Evolutionary conservation across 1,284 basidiomycete genomes (phyloP).

Genomic region (Cryptococcus sp.): DNA sequence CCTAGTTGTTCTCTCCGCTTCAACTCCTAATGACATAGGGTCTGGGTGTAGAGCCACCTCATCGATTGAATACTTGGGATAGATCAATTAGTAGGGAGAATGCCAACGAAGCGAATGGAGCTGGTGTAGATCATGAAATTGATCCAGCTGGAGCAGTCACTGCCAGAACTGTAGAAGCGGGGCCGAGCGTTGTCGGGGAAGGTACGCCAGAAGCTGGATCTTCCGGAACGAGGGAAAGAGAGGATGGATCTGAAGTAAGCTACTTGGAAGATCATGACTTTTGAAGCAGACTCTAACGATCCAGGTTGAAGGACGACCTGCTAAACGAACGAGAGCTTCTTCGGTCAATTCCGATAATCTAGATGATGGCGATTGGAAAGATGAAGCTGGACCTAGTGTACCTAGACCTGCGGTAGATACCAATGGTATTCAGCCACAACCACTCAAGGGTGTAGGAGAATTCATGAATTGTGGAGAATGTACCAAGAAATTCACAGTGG

Average conservation of each 20-base stretch:
- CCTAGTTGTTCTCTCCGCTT: background rate
- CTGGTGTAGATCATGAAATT: slow-evolving; percentile 8
- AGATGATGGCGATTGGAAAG: slow-evolving; percentile 45
- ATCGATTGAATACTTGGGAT: slow-evolving; percentile 31
- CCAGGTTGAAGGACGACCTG: slow-evolving; percentile 25
- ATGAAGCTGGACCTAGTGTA: no score
- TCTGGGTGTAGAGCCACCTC: slow-evolving; percentile 41
- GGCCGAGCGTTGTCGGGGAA: slow-evolving; percentile 27
- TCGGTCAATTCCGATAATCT: slow-evolving; percentile 62
- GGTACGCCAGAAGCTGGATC: slow-evolving; percentile 13
- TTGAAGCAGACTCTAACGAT: no score
- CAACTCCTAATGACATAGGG: slow-evolving; percentile 20
- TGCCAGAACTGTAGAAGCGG: slow-evolving; percentile 27
- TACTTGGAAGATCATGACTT: no score
- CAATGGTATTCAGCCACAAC: slow-evolving; percentile 34
- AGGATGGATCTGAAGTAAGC: no score
- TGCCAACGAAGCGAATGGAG: slow-evolving; percentile 7
- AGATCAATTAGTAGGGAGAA: slow-evolving; percentile 8
- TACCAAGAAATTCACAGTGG: slow-evolving; percentile 79
- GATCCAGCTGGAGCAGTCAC: slow-evolving; percentile 37
- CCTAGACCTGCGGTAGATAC: background rate
- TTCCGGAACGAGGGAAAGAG: background rate
- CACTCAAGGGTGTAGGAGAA: slow-evolving; percentile 65
- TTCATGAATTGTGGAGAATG: slow-evolving; percentile 80
- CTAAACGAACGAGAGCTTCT: slow-evolving; percentile 37